Evolutionary conservation across 495 filamentous ascomycete genomes (phyloP).

Genomic region (Talaromyces proteolyticus): DNA sequence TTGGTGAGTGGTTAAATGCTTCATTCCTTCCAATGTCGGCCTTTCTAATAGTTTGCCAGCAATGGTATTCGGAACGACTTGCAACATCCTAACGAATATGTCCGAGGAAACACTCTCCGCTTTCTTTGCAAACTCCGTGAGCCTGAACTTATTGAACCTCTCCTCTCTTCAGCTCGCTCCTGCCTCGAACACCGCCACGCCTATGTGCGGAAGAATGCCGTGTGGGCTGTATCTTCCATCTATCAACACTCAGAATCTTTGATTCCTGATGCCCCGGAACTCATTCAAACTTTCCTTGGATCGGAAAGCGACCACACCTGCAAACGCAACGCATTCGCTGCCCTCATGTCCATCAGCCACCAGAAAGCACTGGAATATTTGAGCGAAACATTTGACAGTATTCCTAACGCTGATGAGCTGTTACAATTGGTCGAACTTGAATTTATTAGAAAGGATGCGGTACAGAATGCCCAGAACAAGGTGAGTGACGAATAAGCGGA

Average conservation of each 20-base stretch:
- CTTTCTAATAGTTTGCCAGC: constrained; percentile 35
- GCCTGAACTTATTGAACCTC: constrained; percentile 90
- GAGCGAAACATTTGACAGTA: constrained; percentile 84
- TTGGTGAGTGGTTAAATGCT: constrained; percentile 66
- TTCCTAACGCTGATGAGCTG: constrained; percentile 90
- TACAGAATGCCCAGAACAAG: constrained; percentile 91
- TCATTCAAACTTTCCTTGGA: constrained; percentile 85
- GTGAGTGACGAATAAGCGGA: constrained; percentile 42
- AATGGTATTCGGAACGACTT: constrained; percentile 98
- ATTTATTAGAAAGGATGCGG: constrained; percentile 96
- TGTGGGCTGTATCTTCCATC: constrained; percentile 90
- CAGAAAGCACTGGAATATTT: constrained; percentile 89
- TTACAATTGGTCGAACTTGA: constrained; percentile 91
- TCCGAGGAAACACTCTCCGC: constrained; percentile 91
- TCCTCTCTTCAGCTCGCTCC: constrained; percentile 82
- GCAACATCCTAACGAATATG: constrained; percentile 97
- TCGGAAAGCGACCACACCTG: constrained; percentile 91
- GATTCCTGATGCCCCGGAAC: constrained; percentile 92
- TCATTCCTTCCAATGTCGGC: not conserved
- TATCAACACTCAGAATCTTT: constrained; percentile 85
- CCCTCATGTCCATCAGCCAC: constrained; percentile 85
- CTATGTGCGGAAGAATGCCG: constrained; percentile 97
- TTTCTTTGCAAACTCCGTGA: constrained; percentile 97
- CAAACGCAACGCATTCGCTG: constrained; percentile 97
- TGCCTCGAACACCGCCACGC: constrained; percentile 95